phyloP scores from a whole-genome alignment of 2,329 filamentous ascomycete species.

The Xylaria polymorpha region DNA sequence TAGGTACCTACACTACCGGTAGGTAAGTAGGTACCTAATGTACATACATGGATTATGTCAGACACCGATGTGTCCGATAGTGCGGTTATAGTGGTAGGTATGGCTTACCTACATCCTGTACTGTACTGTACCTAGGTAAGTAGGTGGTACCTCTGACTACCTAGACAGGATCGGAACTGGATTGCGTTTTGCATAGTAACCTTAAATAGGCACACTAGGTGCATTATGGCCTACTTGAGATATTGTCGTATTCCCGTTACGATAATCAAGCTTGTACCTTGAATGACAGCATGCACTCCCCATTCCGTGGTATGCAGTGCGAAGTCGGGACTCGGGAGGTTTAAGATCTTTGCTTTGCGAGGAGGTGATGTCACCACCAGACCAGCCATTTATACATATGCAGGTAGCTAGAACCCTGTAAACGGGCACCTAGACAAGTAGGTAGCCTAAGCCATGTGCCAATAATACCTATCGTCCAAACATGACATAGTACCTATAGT shows the following conservation, averaged over 20 bases:
- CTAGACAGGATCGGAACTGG: too few species aligned
- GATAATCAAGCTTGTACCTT: background rate
- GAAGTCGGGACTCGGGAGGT: too few species aligned
- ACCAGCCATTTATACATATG: background rate
- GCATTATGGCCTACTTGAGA: too few species aligned
- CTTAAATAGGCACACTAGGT: background rate
- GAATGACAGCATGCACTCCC: background rate
- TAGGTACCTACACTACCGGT: too few species aligned
- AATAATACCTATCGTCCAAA: background rate
- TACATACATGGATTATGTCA: background rate
- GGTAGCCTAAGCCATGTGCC: background rate
- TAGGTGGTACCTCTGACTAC: too few species aligned
- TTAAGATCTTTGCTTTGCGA: too few species aligned
- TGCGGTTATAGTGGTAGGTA: too few species aligned
- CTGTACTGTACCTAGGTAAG: too few species aligned
- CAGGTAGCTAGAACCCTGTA: slow-evolving; percentile 3
- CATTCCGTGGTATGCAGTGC: background rate
- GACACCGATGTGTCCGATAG: too few species aligned
- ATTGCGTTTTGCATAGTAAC: background rate
- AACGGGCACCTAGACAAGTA: background rate
- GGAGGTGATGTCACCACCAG: slow-evolving; percentile 6
- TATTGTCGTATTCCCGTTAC: too few species aligned
- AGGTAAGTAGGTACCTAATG: too few species aligned
- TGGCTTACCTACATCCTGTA: too few species aligned
- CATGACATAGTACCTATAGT: background rate